These are phyloP conservation scores for Kwoniella pini DNA, from an alignment of 768 basidiomycete species.

Conservation along the genomic window DNA sequence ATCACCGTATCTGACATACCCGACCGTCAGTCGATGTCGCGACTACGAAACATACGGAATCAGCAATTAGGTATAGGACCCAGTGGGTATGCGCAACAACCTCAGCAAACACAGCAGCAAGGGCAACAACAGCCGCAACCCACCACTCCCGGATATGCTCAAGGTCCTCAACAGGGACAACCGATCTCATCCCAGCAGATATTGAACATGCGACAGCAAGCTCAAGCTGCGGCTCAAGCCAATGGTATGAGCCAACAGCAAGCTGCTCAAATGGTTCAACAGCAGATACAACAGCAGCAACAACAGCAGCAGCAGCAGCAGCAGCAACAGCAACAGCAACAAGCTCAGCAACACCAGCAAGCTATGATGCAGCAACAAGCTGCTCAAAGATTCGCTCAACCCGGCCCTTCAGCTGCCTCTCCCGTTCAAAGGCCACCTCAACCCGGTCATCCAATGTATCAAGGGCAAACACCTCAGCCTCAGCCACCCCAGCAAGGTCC, in stretches of 20 bases:
- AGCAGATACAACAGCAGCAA: constrained; percentile 43
- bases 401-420: constrained; percentile 27
- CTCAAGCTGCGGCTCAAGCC: constrained; percentile 35
- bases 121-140: constrained; percentile 3
- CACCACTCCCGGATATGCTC: constrained; percentile 13
- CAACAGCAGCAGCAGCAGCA: constrained; percentile 33
- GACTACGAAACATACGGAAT: constrained; percentile 35
- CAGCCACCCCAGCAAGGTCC: constrained; percentile 10
- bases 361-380: constrained; percentile 28
- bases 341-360: constrained; percentile 31
- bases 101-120: constrained; percentile 23
- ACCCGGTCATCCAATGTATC: constrained; percentile 37
- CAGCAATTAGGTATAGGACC: constrained; percentile 21
- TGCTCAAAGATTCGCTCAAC: constrained; percentile 36
- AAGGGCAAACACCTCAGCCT: constrained; percentile 17
- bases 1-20: neutral
- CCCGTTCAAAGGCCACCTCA: constrained; percentile 28
- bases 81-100: constrained; percentile 17
- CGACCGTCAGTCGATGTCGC: constrained; percentile 43
- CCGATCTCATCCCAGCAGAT: constrained; percentile 22
- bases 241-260: constrained; percentile 34
- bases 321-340: constrained; percentile 27
- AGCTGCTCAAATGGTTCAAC: constrained; percentile 28
- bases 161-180: constrained; percentile 20
- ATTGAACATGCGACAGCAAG: constrained; percentile 29